Conservation (phyloP, 805 yeast species). For the Cyberlindnera subsufficiens region DNA sequence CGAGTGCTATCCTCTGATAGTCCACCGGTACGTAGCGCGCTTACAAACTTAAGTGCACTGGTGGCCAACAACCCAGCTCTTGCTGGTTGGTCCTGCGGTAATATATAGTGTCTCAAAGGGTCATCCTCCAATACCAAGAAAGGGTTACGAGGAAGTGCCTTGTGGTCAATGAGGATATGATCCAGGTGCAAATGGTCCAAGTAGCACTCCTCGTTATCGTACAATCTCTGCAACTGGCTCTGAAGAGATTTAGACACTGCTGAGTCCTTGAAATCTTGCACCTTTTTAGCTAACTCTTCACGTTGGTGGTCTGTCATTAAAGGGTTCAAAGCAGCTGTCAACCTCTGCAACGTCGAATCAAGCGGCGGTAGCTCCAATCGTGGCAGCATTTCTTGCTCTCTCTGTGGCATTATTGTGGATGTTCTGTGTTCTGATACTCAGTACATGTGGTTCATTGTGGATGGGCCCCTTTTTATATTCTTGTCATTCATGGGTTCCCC, state of each 20-base stretch:
- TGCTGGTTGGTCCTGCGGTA: slow-evolving; percentile 59
- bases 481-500: no score
- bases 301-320: slow-evolving; percentile 42
- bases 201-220: slow-evolving; percentile 41
- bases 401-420: no score
- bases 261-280: slow-evolving; percentile 40
- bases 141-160: slow-evolving; percentile 68
- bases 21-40: slow-evolving; percentile 47
- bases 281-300: slow-evolving; percentile 33
- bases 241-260: slow-evolving; percentile 42
- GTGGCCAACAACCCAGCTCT: slow-evolving; percentile 62
- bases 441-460: no score
- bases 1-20: slow-evolving; percentile 57
- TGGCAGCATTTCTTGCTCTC: slow-evolving; percentile 33
- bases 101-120: slow-evolving; percentile 48
- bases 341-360: slow-evolving; percentile 42
- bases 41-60: slow-evolving; percentile 61
- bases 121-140: slow-evolving; percentile 71
- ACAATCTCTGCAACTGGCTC: slow-evolving; percentile 43
- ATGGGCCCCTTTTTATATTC: no score
- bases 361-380: slow-evolving; percentile 59
- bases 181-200: slow-evolving; percentile 42
- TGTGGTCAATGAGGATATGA: slow-evolving; percentile 31
- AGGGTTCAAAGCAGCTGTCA: slow-evolving; percentile 55
- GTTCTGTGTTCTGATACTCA: no score